Evolutionary conservation across 176 grass and related monocot species (phyloP), one percentile per base, ranked within the genome.

Genomic region (Alopecurus myosuroides): DNA sequence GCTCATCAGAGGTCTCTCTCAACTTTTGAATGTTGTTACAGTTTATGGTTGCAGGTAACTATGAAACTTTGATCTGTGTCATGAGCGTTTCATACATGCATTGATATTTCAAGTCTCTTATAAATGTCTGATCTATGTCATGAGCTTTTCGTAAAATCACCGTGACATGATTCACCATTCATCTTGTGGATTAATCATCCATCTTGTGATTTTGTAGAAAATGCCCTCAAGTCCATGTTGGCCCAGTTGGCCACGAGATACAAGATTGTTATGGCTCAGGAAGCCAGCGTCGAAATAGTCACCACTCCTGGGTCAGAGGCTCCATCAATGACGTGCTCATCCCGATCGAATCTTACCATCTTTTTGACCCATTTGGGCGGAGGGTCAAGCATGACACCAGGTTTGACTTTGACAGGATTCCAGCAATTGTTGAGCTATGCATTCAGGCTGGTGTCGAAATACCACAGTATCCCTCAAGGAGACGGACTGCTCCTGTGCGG

Each of bases 341-440:
- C 78, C 96, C 93, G 0, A 87, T 98, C 0, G 96, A 98, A 77
- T 95, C 93, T 70, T 98, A 98, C 84, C 93, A 95, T 83, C 85
- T 92, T 39, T 98, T 94, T 76, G 93, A 95, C 71, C 96, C 93
- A 70, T 98, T 95, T 90, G 96, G 96, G 11, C 78, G 71, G 70
- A 90, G 91, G 67, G 86, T 98, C 77, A 95, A 88, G 89, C 96
- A 98, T n/a, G 93, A 95, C 62, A 95, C 96, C 39, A 87, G 91
- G 34, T 98, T 98, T 78, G 66, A 88, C 5, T 95, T 95, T 40
- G 81, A 98, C 37, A 81, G 96, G 49, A 98, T 98, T 84, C 96
- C 93, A 36, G 96, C 91, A 51, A 90, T 98, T 33, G 88, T 95
- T 76, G 96, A 92, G 85, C 86, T 98, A 61, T 95, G 96, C 89